Evolutionary conservation across 148 eudicot species (phyloP).

Genomic region (Fagopyrum homotropicum): DNA sequence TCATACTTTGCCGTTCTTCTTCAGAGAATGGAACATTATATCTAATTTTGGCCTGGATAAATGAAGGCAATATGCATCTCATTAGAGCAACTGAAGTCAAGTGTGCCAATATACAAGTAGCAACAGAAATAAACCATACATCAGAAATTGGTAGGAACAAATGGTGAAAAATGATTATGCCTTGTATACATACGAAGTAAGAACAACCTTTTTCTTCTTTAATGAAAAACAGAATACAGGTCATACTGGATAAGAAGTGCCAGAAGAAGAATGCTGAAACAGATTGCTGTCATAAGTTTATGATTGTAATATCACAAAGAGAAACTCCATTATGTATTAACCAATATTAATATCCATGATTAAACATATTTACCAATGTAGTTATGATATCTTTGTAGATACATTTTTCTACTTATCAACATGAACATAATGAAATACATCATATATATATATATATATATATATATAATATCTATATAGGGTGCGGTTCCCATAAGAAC

Average conservation of each 20-base stretch:
- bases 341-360: background rate
- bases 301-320: background rate
- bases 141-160: background rate
- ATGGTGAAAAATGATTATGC: background rate
- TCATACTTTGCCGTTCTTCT: slow-evolving; percentile 59
- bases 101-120: background rate
- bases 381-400: background rate
- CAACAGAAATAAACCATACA: background rate
- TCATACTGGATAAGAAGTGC: background rate
- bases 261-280: background rate
- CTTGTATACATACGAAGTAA: background rate
- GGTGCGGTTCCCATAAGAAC: too few relatives aligned
- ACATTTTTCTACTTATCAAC: background rate
- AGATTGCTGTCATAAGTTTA: background rate
- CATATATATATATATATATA: background rate
- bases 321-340: background rate
- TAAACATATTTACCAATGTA: background rate
- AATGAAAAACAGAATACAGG: background rate
- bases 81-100: background rate
- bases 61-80: background rate
- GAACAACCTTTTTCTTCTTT: background rate
- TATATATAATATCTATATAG: too few relatives aligned
- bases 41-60: slow-evolving; percentile 58
- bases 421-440: background rate
- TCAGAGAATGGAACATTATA: slow-evolving; percentile 59